Conservation (phyloP, 805 yeast genomes). For the Lachancea meyersii region DNA sequence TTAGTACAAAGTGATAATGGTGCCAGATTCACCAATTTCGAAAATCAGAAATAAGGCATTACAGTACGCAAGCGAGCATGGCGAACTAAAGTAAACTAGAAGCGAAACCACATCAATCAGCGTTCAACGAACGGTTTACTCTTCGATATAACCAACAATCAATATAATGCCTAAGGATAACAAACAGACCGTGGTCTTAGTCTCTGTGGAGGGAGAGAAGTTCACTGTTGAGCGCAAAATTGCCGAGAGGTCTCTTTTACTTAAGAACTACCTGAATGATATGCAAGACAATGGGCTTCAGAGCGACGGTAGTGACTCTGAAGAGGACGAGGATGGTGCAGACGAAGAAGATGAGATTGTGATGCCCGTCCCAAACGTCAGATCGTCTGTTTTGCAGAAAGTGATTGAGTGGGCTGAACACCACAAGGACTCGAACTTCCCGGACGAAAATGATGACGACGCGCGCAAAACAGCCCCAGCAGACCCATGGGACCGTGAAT, state of each 20-base stretch:
- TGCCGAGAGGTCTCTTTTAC: constrained; percentile 78
- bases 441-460: constrained; percentile 79
- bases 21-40: too few relatives aligned
- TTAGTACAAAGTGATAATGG: too few relatives aligned
- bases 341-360: constrained; percentile 60
- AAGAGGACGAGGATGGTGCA: constrained; percentile 33
- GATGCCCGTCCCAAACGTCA: constrained; percentile 86
- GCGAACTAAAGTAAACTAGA: too few relatives aligned
- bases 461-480: constrained; percentile 85
- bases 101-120: not conserved
- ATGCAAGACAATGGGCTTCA: constrained; percentile 49
- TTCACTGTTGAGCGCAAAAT: constrained; percentile 74
- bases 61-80: too few relatives aligned
- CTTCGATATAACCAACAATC: not conserved
- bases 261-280: constrained; percentile 83
- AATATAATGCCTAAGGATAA: constrained; percentile 12
- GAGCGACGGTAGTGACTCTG: constrained; percentile 52
- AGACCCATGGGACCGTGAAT: constrained; percentile 93
- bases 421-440: constrained; percentile 73
- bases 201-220: constrained; percentile 75
- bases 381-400: constrained; percentile 79
- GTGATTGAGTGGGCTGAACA: constrained; percentile 97
- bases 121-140: too few relatives aligned
- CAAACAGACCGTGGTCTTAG: constrained; percentile 41
- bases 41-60: too few relatives aligned